Evolutionary conservation across 129 eudicot species (phyloP), one percentile per base, ranked within the genome.

Genomic region (Silybum marianum): DNA sequence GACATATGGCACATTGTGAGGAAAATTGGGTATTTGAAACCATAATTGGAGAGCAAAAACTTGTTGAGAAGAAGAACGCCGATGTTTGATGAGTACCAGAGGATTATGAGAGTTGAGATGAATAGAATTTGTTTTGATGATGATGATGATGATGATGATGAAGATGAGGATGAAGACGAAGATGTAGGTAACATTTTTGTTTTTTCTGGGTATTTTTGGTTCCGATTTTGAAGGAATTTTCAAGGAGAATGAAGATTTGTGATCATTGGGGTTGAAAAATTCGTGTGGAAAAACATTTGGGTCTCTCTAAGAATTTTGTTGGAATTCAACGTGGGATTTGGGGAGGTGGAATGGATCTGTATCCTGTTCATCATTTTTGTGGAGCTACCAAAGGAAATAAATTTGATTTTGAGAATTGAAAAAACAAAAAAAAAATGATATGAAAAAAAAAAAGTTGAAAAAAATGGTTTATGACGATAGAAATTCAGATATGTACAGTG

Each of bases 1-100:
- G 91, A 79, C 97, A 91, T 91, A 76, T 91, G 97, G 72, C 93
- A 89, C 93, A 91, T 89, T 75, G 97, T 91, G 77, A 91, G 87
- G 82, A 91, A 91, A 19, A 91, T 89, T 28, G 97, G 97, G 75
- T 83, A 91, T 32, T 86, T 74, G 68, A 91, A 91, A n/a, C 91
- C 91, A 87, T 91, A 91, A 78, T 89, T 91, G 19, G 97, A 91
- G 42, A 91, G 87, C 62, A 91, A 71, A 28, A 87, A 86, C 26
- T 91, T 91, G 90, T 91, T 91, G 66, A 91, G 87, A 60, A 91
- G 91, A 19, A 91, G 89, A 62, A 91, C 97, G 1, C 97, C 97
- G 7, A 91, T 91, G 82, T 91, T 91, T 28, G 91, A 83, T 16
- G 93, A 83, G 80, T 91, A 91, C 97, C 97, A 91, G 13, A 89